Evolutionary conservation across 108 stramenopile genomes (phyloP), one percentile per base, ranked within the genome.

Genomic region (Cyclotella sp.): DNA sequence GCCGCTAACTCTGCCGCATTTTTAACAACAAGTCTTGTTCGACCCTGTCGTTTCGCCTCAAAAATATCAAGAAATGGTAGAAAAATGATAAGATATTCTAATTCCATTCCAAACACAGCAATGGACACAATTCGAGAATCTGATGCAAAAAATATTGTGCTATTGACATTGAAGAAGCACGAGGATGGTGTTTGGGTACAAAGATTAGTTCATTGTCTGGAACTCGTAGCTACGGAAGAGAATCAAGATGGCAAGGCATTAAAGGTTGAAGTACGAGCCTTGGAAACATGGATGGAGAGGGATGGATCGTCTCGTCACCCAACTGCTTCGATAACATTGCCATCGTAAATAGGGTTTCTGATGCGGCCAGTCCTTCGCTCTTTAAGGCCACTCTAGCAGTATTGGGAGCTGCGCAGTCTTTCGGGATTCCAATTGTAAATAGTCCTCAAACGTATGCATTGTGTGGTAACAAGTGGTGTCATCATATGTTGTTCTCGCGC

Each of bases 221-320:
- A 55, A n/a, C 47, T 16, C n/a, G 3, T 49, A 49, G n/a, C 47
- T n/a, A 49, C 47, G n/a, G 18, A n/a, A n/a, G 15, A 16, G 15
- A 49, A 49, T 49, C 18, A 49, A n/a, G 18, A 55, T 22, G 24
- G 22, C 24, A n/a, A 55, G 24, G 24, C n/a, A 12, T 12, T 24
- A n/a, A 55, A n/a, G 11, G 12, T 21, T 24, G 55, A 26, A 55
- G 55, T 55, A 26, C 55, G 55, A 55, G 19, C 55, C n/a, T 12
- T 55, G 12, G 55, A 55, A 55, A 55, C 55, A 55, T 55, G 55
- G 55, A 55, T 55, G 55, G 55, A 24, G 55, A 55, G 12, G 55
- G 55, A 12, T 24, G n/a, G 11, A 12, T 55, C 11, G 55, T 55
- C 24, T 55, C 55, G 12, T 55, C 55, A 2, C 55, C 55, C 19